phyloP scores from a whole-genome alignment of 441 rosid species.

The Cnidoscolus chayamansa region DNA sequence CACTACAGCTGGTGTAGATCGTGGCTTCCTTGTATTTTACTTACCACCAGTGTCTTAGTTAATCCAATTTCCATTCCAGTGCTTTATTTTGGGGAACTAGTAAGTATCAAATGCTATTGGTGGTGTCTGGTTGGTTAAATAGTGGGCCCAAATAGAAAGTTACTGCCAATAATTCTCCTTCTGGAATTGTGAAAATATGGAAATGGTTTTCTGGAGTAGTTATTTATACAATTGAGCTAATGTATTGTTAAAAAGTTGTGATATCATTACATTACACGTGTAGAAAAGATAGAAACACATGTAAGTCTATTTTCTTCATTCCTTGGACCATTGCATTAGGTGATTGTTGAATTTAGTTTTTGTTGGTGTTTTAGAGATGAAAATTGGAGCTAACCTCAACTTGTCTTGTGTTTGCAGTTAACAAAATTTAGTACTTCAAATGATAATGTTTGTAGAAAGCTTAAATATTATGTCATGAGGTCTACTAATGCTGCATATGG shows the following conservation, averaged over 20 bases:
- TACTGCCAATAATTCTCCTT: neutral
- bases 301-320: too few relatives aligned
- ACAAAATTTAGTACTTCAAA: slow-evolving; percentile 39
- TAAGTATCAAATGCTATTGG: neutral
- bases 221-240: neutral
- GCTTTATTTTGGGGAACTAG: neutral
- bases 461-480: slow-evolving; percentile 59
- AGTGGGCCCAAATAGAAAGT: neutral
- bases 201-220: neutral
- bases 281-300: neutral
- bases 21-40: neutral
- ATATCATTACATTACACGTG: neutral
- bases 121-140: neutral
- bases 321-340: neutral
- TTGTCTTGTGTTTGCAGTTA: slow-evolving; percentile 45
- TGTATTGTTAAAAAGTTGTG: neutral
- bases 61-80: neutral
- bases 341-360: slow-evolving; percentile 1
- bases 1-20: neutral
- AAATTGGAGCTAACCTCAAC: slow-evolving; percentile 9
- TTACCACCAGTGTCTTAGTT: neutral
- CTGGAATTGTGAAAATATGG: neutral
- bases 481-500: slow-evolving; percentile 68
- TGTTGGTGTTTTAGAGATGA: slow-evolving; percentile 9
- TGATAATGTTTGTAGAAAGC: slow-evolving; percentile 44